Conservation (phyloP, 2,329 filamentous ascomycete species). For the Alternaria atra region DNA sequence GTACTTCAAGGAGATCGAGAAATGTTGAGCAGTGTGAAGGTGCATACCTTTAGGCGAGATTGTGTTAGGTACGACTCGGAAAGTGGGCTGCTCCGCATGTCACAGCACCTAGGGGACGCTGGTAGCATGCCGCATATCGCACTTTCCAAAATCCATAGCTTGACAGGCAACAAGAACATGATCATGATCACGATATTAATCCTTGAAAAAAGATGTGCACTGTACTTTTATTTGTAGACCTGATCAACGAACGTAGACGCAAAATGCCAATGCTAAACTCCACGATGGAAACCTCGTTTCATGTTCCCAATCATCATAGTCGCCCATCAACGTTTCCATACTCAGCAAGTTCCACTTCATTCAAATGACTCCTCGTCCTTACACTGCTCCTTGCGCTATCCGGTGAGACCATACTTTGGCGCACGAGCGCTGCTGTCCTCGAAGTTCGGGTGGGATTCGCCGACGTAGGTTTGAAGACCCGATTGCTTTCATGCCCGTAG, state of each 20-base stretch:
- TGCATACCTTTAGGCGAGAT: too few relatives aligned
- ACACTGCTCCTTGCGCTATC: constrained; percentile 41
- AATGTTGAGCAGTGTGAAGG: too few relatives aligned
- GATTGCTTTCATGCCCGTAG: constrained; percentile 20
- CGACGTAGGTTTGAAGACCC: constrained; percentile 16
- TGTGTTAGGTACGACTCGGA: too few relatives aligned
- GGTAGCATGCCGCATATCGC: too few relatives aligned
- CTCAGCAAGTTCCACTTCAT: constrained; percentile 40
- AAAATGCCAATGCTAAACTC: neutral
- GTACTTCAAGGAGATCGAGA: too few relatives aligned
- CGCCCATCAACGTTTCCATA: constrained; percentile 36
- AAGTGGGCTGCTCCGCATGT: too few relatives aligned
- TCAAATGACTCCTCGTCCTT: constrained; percentile 38
- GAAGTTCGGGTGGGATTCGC: constrained; percentile 23
- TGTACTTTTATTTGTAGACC: neutral
- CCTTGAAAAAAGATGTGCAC: too few relatives aligned
- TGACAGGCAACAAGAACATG: too few relatives aligned
- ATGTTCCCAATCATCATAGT: neutral
- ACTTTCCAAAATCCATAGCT: too few relatives aligned
- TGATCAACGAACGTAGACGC: neutral
- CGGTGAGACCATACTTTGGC: constrained; percentile 30
- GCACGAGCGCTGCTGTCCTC: constrained; percentile 29
- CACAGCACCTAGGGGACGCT: too few relatives aligned
- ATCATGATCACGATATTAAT: too few relatives aligned
- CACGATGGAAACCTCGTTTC: neutral